Evolutionary conservation across 2,329 filamentous ascomycete genomes (phyloP).

Genomic region (Cadophora luteo-olivacea): DNA sequence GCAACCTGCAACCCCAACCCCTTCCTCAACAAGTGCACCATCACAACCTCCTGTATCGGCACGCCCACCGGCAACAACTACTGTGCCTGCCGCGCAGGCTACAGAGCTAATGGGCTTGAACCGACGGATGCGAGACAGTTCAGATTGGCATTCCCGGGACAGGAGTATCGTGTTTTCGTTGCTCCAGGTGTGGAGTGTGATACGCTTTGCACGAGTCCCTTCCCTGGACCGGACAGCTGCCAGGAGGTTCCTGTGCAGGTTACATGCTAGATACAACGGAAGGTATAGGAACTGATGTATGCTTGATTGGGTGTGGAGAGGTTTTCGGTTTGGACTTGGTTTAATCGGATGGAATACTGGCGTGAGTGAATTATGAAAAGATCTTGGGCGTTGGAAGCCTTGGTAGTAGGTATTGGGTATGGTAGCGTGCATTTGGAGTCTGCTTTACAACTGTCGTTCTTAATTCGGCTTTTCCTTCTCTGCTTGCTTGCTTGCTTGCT

Average conservation of each 20-base stretch:
- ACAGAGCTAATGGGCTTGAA: slow-evolving; percentile 22
- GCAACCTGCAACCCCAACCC: slow-evolving; percentile 25
- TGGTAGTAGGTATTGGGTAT: too few relatives aligned
- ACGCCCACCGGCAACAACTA: slow-evolving; percentile 24
- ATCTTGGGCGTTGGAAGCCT: too few relatives aligned
- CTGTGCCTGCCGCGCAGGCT: slow-evolving; percentile 27
- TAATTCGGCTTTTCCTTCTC: too few relatives aligned
- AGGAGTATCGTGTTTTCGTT: slow-evolving; percentile 29
- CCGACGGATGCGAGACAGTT: slow-evolving; percentile 26
- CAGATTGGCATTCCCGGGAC: slow-evolving; percentile 20
- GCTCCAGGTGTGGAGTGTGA: slow-evolving; percentile 26
- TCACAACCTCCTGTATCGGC: slow-evolving; percentile 25
- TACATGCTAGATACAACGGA: slow-evolving; percentile 20
- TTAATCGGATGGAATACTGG: too few relatives aligned
- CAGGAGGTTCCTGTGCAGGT: slow-evolving; percentile 23
- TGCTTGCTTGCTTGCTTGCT: too few relatives aligned
- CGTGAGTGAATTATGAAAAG: too few relatives aligned
- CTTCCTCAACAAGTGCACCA: slow-evolving; percentile 27
- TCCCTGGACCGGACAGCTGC: slow-evolving; percentile 23
- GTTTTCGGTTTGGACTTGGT: too few relatives aligned
- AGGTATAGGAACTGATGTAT: too few relatives aligned
- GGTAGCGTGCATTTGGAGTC: too few relatives aligned
- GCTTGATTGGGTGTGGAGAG: too few relatives aligned
- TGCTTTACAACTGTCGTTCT: too few relatives aligned
- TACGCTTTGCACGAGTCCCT: slow-evolving; percentile 26